Conservation (phyloP, 164 flowering plant species). For the Stephania yunnanensis region DNA sequence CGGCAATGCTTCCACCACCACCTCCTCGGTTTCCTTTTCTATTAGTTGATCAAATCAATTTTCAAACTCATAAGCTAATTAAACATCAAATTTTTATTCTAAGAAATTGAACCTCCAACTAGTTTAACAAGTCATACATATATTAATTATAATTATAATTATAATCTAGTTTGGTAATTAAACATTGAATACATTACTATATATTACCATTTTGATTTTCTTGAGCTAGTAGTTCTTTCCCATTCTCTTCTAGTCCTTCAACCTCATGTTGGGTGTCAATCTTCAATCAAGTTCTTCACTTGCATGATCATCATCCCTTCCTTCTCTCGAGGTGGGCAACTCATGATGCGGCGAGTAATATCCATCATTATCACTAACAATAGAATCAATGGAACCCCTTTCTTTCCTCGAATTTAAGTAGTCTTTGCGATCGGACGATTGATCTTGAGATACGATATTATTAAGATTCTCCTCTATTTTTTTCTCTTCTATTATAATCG, state of each 20-base stretch:
- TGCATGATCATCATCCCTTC: neutral
- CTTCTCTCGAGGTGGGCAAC: neutral
- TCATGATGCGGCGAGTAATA: slow-evolving; percentile 11
- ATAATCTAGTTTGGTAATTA: too few relatives aligned
- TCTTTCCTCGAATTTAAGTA: slow-evolving; percentile 23
- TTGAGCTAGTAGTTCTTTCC: neutral
- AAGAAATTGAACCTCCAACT: too few relatives aligned
- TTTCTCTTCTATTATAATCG: neutral
- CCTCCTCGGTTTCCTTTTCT: neutral
- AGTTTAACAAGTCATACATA: too few relatives aligned
- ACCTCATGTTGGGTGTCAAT: neutral
- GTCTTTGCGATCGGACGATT: slow-evolving; percentile 8
- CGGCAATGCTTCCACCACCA: neutral
- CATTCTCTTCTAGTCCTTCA: neutral
- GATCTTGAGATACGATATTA: neutral
- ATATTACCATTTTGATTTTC: neutral
- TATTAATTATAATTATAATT: too few relatives aligned
- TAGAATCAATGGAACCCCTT: slow-evolving; percentile 7
- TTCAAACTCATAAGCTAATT: too few relatives aligned
- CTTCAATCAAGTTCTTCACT: neutral
- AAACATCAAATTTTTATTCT: too few relatives aligned
- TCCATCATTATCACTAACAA: neutral
- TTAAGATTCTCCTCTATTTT: neutral
- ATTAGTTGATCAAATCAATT: neutral
- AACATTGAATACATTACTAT: too few relatives aligned